Evolutionary conservation across 1,284 basidiomycete genomes (phyloP), one percentile per base, ranked within the genome.

Genomic region (Rhodotorula sp.): DNA sequence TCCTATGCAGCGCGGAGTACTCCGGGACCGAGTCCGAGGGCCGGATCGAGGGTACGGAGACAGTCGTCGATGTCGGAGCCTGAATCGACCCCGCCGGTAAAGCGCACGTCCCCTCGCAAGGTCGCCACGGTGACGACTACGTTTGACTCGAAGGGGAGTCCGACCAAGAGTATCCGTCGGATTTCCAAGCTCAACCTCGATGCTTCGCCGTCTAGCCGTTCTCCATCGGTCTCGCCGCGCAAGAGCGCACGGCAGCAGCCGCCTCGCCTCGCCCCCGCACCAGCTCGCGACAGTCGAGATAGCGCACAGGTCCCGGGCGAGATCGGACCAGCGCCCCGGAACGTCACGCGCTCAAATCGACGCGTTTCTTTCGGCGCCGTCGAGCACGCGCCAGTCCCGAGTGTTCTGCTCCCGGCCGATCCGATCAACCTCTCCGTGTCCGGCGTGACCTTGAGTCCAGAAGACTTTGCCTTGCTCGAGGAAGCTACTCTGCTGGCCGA

Each of bases 401-500:
- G 26, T 5, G 53, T 54, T 17, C 26, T 54, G n/a, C 53, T 54
- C 5, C 18, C 48, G 44, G 20, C 59, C 17, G 26, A 49, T 22
- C 53, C 60, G 46, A 57, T 46, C 45, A 62, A 17, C 30, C 49
- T 68, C 54, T 66, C 60, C 42, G 63, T 74, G 49, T 71, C 69
- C 30, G 69, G 70, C 26, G 70, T 74, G 6, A 46, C 70, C 29
- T 62, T 71, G 6, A 61, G 44, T 29, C 58, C 58, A 30, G 73
- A 68, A 17, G 69, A 75, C 49, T 33, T 72, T 22, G 66, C 63
- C 2, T 60, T 72, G 3, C 68, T 75, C 33, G 73, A 72, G 42
- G 60, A 63, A 30, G 55, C 71, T 6, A 33, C 60, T 3, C 24
- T 67, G 20, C 48, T 51, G 18, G 29, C 59, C n/a, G 55, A 59